These are phyloP conservation scores for Naegleria fowleri DNA, from an alignment of 208 protist genomes.

Conservation along the genomic window DNA sequence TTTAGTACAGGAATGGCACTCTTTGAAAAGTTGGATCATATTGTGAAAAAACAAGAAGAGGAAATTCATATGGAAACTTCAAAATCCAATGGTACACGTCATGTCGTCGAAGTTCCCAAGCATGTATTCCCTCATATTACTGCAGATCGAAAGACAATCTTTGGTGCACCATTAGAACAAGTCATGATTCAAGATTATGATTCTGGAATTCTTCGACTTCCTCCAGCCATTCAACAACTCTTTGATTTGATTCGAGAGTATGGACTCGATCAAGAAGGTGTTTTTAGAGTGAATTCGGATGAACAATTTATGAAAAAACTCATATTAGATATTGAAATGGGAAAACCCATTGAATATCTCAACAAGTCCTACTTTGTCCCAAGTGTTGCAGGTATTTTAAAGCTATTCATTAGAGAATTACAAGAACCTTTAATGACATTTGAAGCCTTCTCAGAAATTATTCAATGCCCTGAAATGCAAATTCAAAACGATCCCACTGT, in stretches of 20 bases:
- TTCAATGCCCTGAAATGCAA: neutral
- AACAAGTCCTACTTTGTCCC: neutral
- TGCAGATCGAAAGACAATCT: neutral
- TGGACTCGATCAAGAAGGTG: neutral
- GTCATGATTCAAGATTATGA: neutral
- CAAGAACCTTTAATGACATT: constrained; percentile 14
- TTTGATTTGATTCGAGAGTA: neutral
- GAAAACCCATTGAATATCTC: neutral
- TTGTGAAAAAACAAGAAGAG: neutral
- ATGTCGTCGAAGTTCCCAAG: neutral
- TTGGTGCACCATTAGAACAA: neutral
- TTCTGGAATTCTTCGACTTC: neutral
- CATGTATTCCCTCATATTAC: neutral
- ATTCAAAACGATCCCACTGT: neutral
- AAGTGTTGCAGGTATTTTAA: neutral
- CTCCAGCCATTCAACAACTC: neutral
- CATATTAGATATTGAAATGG: neutral
- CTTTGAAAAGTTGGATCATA: neutral
- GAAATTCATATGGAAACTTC: neutral
- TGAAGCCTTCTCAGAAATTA: neutral
- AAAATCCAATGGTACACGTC: neutral
- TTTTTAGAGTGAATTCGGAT: neutral
- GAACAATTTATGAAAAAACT: neutral
- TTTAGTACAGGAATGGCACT: neutral
- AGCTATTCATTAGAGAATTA: neutral